Evolutionary conservation across 495 filamentous ascomycete species (phyloP).

Genomic region (Aspergillus biplanus): DNA sequence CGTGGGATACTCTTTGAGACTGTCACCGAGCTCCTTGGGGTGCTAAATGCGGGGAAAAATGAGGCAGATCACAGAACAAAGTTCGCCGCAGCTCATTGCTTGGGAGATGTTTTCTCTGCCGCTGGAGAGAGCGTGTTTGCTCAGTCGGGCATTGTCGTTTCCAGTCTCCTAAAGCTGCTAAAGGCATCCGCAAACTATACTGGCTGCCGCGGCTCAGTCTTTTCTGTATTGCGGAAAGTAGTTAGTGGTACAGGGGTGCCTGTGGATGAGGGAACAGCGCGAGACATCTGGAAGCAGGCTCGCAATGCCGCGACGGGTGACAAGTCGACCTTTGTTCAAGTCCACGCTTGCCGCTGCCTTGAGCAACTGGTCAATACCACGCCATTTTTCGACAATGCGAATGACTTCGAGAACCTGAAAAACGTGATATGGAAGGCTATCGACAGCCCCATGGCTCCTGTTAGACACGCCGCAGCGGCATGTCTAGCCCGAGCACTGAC

Average conservation of each 20-base stretch:
- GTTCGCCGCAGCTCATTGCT: conserved; percentile 85
- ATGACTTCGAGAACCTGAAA: conserved; percentile 87
- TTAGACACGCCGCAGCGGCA: conserved; percentile 85
- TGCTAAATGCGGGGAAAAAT: conserved; percentile 75
- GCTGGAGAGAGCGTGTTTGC: conserved; percentile 94
- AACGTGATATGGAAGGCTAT: conserved; percentile 80
- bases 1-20: conserved; percentile 92
- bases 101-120: conserved; percentile 85
- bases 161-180: conserved; percentile 72
- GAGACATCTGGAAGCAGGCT: conserved; percentile 92
- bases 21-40: conserved; percentile 80
- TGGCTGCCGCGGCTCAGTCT: conserved; percentile 82
- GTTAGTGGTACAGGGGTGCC: conserved; percentile 70
- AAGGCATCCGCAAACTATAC: conserved; percentile 81
- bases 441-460: conserved; percentile 72
- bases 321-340: conserved; percentile 80
- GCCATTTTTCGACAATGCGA: conserved; percentile 82
- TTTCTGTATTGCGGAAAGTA: conserved; percentile 76
- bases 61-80: conserved; percentile 77
- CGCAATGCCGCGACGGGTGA: conserved; percentile 76
- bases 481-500: conserved; percentile 79
- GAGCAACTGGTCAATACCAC: conserved; percentile 73
- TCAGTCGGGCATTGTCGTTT: conserved; percentile 73
- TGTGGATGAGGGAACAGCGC: conserved; percentile 80
- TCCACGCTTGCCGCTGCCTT: conserved; percentile 78